phyloP scores from a whole-genome alignment of 352 stramenopile species.

The Pythium coloratum region DNA sequence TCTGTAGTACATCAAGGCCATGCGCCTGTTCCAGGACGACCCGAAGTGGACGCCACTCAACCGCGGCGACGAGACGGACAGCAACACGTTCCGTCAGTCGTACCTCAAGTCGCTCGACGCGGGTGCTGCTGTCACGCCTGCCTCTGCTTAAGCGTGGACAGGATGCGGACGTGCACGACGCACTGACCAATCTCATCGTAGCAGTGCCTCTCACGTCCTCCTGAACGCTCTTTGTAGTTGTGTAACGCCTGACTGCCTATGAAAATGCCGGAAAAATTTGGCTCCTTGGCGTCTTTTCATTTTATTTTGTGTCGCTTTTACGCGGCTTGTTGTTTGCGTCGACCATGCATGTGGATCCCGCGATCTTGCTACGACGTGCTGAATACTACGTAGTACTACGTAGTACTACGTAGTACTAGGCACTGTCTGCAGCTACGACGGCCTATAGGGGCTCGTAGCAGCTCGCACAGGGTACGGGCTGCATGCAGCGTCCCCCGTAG shows the following conservation, averaged over 20 bases:
- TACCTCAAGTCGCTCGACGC: constrained; percentile 27
- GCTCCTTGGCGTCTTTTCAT: not conserved
- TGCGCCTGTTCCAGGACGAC: constrained; percentile 32
- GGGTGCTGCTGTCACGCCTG: constrained; percentile 13
- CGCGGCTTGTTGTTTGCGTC: too few species aligned
- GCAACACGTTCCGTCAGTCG: constrained; percentile 23
- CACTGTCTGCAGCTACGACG: too few species aligned
- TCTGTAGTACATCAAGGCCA: constrained; percentile 29
- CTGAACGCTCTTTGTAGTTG: not conserved
- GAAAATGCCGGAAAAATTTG: not conserved
- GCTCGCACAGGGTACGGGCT: too few species aligned
- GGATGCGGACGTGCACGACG: not conserved
- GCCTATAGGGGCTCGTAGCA: too few species aligned
- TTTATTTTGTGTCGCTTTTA: too few species aligned
- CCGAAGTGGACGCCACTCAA: constrained; percentile 32
- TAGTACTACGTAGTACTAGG: too few species aligned
- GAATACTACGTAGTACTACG: too few species aligned
- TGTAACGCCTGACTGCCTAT: not conserved
- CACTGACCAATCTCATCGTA: not conserved
- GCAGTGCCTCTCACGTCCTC: not conserved
- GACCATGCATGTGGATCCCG: too few species aligned
- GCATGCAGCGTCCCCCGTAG: too few species aligned
- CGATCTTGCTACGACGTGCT: too few species aligned
- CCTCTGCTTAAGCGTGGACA: constrained; percentile 17
- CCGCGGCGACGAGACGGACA: constrained; percentile 26